These are phyloP conservation scores for Apiospora phragmitis DNA, from an alignment of 2,329 filamentous ascomycete genomes.

Conservation along the genomic window DNA sequence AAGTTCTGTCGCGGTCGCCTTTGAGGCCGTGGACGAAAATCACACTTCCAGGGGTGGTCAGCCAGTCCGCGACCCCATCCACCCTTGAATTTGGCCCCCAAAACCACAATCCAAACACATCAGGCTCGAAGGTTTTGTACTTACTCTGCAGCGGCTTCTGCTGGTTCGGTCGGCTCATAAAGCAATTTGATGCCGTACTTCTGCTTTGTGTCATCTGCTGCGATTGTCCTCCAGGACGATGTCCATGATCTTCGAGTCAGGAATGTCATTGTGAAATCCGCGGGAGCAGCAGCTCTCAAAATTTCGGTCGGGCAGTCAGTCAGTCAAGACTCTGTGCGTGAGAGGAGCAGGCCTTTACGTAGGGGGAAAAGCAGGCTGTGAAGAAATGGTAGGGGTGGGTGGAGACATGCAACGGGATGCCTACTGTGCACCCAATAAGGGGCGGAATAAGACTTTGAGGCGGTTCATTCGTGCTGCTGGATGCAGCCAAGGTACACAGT, in stretches of 20 bases:
- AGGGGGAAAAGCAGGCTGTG: not conserved
- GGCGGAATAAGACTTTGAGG: not conserved
- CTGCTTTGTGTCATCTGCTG: not conserved
- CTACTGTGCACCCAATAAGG: not conserved
- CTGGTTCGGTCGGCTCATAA: not conserved
- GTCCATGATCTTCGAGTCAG: not conserved
- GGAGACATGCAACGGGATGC: not conserved
- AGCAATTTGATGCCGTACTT: not conserved
- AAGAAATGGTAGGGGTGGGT: not conserved
- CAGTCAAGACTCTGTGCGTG: not conserved
- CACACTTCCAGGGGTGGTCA: not conserved
- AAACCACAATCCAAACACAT: not conserved
- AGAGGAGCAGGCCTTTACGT: not conserved
- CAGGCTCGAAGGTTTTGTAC: not conserved
- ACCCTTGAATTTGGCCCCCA: not conserved
- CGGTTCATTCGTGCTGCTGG: not conserved
- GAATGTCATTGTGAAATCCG: not conserved
- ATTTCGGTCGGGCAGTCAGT: not conserved
- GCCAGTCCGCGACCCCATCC: too few relatives aligned
- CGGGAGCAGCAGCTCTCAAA: not conserved
- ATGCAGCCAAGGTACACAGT: not conserved
- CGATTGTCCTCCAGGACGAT: not conserved
- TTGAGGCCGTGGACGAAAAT: constrained; percentile 42
- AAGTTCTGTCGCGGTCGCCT: constrained; percentile 36
- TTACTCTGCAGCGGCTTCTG: not conserved